These are phyloP conservation scores for Blastomyces emzantsi DNA, from an alignment of 2,329 filamentous ascomycete genomes.

Conservation along the genomic window DNA sequence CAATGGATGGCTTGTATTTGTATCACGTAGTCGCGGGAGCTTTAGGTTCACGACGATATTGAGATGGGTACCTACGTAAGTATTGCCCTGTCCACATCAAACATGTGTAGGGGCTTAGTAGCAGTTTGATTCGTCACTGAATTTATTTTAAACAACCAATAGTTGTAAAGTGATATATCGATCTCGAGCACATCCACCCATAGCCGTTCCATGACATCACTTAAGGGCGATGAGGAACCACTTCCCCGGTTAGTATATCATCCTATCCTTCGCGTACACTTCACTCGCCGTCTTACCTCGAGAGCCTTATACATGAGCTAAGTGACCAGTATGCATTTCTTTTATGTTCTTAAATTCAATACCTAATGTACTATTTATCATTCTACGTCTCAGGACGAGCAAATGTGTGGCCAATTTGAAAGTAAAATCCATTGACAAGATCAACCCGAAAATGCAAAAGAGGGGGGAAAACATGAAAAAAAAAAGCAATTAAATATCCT, in stretches of 20 bases:
- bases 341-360: background rate
- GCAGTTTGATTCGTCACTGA: background rate
- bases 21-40: background rate
- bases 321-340: too few species aligned
- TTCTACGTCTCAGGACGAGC: background rate
- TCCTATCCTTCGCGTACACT: too few species aligned
- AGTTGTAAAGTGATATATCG: background rate
- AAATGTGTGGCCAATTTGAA: background rate
- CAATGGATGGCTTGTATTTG: background rate
- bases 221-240: too few species aligned
- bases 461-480: background rate
- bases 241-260: too few species aligned
- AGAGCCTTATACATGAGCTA: too few species aligned
- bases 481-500: background rate
- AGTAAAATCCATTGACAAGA: too few species aligned
- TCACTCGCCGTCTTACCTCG: too few species aligned
- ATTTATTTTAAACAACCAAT: background rate
- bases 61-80: too few species aligned
- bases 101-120: background rate
- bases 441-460: too few species aligned
- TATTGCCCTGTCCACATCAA: too few species aligned
- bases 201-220: too few species aligned
- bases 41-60: too few species aligned
- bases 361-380: background rate
- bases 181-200: background rate